Evolutionary conservation across 1,284 basidiomycete species (phyloP).

Genomic region (Kwoniella shivajii): DNA sequence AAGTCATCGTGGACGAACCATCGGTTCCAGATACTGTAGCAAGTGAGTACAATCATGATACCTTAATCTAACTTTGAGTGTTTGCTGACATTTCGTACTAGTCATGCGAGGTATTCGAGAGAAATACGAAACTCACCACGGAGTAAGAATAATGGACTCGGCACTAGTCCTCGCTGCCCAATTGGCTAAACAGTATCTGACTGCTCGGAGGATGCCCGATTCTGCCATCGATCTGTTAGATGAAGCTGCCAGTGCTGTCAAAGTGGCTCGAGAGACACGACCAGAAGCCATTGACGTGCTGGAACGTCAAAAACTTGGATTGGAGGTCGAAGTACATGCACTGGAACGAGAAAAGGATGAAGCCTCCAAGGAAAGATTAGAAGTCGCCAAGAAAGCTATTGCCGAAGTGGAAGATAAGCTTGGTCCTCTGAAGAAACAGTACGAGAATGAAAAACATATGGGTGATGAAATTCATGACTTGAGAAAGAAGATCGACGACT

Average conservation of each 20-base stretch:
- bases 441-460: slow-evolving; percentile 85
- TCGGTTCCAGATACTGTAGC: slow-evolving; percentile 86
- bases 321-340: slow-evolving; percentile 95
- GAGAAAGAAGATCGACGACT: slow-evolving; percentile 83
- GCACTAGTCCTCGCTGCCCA: slow-evolving; percentile 89
- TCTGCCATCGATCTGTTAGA: slow-evolving; percentile 92
- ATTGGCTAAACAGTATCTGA: slow-evolving; percentile 92
- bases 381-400: slow-evolving; percentile 74
- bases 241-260: slow-evolving; percentile 75
- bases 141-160: slow-evolving; percentile 85
- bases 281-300: slow-evolving; percentile 94
- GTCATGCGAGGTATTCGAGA: slow-evolving; percentile 80
- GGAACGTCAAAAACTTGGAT: slow-evolving; percentile 87
- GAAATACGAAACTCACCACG: slow-evolving; percentile 75
- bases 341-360: slow-evolving; percentile 90
- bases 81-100: slow-evolving; percentile 10
- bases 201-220: slow-evolving; percentile 80
- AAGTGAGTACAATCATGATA: slow-evolving; percentile 51
- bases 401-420: slow-evolving; percentile 87
- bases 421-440: slow-evolving; percentile 82
- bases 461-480: slow-evolving; percentile 82
- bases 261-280: slow-evolving; percentile 90
- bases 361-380: slow-evolving; percentile 85
- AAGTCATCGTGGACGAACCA: slow-evolving; percentile 92
- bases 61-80: background rate